phyloP scores from a whole-genome alignment of 352 stramenopile species.

The Globisporangium mamillatum region DNA sequence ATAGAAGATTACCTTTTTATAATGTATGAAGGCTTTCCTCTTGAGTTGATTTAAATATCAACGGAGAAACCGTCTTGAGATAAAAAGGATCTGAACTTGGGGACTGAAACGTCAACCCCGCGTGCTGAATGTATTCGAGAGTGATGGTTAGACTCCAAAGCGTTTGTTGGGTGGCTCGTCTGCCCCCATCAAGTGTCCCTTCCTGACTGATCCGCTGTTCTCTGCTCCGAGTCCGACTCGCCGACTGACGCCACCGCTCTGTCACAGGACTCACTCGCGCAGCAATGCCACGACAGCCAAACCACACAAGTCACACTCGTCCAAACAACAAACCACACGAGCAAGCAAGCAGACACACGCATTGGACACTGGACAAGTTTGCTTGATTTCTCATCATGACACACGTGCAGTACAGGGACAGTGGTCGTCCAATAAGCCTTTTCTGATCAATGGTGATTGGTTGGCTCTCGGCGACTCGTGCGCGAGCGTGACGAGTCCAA shows the following conservation, averaged over 20 bases:
- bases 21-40: neutral
- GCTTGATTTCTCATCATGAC: conserved; percentile 7
- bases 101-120: neutral
- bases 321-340: neutral
- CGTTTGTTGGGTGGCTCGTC: neutral
- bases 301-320: neutral
- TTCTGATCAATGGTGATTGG: conserved; percentile 4
- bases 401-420: neutral
- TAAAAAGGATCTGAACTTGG: neutral
- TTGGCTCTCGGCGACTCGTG: conserved; percentile 10
- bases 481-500: neutral
- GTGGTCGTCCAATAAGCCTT: neutral
- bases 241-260: conserved; percentile 14
- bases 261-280: conserved; percentile 2
- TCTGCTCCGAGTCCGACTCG: neutral
- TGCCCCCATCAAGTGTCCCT: neutral
- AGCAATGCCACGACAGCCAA: neutral
- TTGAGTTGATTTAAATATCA: neutral
- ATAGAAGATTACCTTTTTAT: neutral
- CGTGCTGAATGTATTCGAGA: neutral
- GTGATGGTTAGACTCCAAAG: neutral
- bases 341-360: neutral
- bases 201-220: neutral
- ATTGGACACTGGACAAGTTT: neutral
- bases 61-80: neutral